Conservation (phyloP, 2,329 filamentous ascomycete genomes). For the Ustulina deusta region DNA sequence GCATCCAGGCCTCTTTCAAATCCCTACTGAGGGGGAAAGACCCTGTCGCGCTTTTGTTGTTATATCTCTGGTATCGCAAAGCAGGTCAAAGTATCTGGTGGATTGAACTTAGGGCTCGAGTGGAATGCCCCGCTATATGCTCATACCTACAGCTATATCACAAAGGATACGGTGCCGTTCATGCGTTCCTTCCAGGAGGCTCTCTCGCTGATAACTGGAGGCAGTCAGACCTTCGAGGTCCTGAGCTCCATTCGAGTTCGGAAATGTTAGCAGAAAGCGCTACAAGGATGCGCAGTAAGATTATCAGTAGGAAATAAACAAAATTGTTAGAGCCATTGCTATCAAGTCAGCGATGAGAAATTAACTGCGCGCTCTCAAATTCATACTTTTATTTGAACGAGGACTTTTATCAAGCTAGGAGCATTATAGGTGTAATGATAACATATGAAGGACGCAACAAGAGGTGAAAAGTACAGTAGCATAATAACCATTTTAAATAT, state of each 20-base stretch:
- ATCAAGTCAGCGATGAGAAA: too few relatives aligned
- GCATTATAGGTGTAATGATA: too few relatives aligned
- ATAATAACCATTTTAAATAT: too few relatives aligned
- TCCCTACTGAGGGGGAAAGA: conserved; percentile 51
- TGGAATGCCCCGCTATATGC: conserved; percentile 58
- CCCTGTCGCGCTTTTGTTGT: conserved; percentile 54
- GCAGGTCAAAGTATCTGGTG: conserved; percentile 57
- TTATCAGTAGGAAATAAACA: too few relatives aligned
- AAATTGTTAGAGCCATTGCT: too few relatives aligned
- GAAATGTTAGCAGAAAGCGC: too few relatives aligned
- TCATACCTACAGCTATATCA: conserved; percentile 54
- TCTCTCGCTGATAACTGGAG: background rate
- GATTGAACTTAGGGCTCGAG: conserved; percentile 56
- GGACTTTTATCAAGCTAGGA: too few relatives aligned
- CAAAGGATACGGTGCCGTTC: conserved; percentile 43
- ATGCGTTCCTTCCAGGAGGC: conserved; percentile 50
- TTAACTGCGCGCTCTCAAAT: too few relatives aligned
- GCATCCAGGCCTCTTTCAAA: conserved; percentile 53
- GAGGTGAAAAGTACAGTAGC: too few relatives aligned
- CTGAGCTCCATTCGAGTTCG: background rate
- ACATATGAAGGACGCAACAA: too few relatives aligned
- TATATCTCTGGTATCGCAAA: conserved; percentile 60
- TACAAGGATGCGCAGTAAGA: too few relatives aligned
- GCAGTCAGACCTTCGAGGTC: background rate
- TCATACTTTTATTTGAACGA: too few relatives aligned